A percentile compares a stretch with the other conserved stretches of the same genome.
Conservation (phyloP, 192 early-diverging fungal species). For the Backusella westeae region DNA sequence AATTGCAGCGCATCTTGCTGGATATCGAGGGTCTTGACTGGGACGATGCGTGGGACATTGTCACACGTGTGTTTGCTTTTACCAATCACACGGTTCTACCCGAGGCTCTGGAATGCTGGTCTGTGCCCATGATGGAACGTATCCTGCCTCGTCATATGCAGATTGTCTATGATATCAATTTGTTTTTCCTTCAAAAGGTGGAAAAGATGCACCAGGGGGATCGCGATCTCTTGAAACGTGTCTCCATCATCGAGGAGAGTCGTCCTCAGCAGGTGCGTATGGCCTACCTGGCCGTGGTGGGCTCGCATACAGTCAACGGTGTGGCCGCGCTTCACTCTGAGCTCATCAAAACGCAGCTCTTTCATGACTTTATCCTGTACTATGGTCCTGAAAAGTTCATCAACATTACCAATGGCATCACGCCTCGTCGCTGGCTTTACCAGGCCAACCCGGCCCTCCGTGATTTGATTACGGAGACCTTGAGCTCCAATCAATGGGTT, state of each 20-base stretch:
- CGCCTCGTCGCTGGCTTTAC: slow-evolving; percentile 97
- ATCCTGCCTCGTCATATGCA: slow-evolving; percentile 96
- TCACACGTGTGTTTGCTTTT: slow-evolving; percentile 89
- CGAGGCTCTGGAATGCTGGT: slow-evolving; percentile 97
- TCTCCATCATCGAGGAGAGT: slow-evolving; percentile 95
- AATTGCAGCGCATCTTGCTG: slow-evolving; percentile 90
- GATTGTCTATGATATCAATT: slow-evolving; percentile 98
- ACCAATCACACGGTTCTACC: slow-evolving; percentile 99
- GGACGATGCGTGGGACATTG: slow-evolving; percentile 94
- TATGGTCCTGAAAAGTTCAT: slow-evolving; percentile 87
- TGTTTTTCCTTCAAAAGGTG: slow-evolving; percentile 96
- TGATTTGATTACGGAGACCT: slow-evolving; percentile 75
- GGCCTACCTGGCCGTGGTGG: slow-evolving; percentile 92
- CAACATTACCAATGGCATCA: slow-evolving; percentile 98
- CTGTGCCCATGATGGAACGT: slow-evolving; percentile 89
- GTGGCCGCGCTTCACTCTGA: slow-evolving; percentile 88
- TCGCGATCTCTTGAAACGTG: slow-evolving; percentile 77
- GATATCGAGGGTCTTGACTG: slow-evolving; percentile 89
- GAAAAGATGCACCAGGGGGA: slow-evolving; percentile 84
- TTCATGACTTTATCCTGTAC: slow-evolving; percentile 87
- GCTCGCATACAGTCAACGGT: slow-evolving; percentile 96
- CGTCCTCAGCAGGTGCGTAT: slow-evolving; percentile 93
- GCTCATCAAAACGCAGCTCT: slow-evolving; percentile 79
- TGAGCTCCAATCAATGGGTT: slow-evolving; percentile 78
- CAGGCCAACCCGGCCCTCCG: slow-evolving; percentile 91